Evolutionary conservation across 1,284 basidiomycete species (phyloP).

Genomic region (Ceratobasidium sp.): DNA sequence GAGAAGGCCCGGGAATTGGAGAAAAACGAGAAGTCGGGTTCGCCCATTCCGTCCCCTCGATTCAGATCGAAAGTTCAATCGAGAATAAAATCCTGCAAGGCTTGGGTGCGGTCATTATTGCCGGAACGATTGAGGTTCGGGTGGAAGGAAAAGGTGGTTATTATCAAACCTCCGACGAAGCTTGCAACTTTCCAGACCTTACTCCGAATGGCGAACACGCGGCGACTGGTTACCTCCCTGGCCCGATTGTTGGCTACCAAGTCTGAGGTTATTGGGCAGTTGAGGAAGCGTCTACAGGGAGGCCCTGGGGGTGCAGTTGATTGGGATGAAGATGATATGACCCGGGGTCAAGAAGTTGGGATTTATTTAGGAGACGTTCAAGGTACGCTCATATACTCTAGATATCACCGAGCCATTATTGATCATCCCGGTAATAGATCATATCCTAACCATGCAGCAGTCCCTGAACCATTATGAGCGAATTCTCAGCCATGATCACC

Average conservation of each 20-base stretch:
- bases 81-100: neutral
- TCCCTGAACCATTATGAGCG: conserved; percentile 88
- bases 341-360: conserved; percentile 64
- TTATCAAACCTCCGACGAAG: conserved; percentile 17
- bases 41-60: neutral
- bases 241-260: conserved; percentile 79
- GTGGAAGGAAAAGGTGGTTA: conserved; percentile 17
- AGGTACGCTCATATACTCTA: conserved; percentile 57
- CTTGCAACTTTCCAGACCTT: conserved; percentile 52
- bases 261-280: conserved; percentile 78
- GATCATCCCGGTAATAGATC: conserved; percentile 62
- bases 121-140: conserved; percentile 7
- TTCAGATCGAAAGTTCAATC: conserved; percentile 5
- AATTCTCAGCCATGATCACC: conserved; percentile 85
- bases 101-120: neutral
- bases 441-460: conserved; percentile 86
- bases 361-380: conserved; percentile 94
- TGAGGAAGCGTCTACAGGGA: conserved; percentile 71
- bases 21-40: neutral
- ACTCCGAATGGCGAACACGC: conserved; percentile 77
- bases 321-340: conserved; percentile 32
- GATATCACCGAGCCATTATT: neutral
- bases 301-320: conserved; percentile 24
- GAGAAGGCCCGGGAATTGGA: conserved; percentile 15
- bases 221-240: conserved; percentile 82